Evolutionary conservation across 768 basidiomycete genomes (phyloP), one percentile per base, ranked within the genome.

Genomic region (Chalciporus sphaerocephalus): DNA sequence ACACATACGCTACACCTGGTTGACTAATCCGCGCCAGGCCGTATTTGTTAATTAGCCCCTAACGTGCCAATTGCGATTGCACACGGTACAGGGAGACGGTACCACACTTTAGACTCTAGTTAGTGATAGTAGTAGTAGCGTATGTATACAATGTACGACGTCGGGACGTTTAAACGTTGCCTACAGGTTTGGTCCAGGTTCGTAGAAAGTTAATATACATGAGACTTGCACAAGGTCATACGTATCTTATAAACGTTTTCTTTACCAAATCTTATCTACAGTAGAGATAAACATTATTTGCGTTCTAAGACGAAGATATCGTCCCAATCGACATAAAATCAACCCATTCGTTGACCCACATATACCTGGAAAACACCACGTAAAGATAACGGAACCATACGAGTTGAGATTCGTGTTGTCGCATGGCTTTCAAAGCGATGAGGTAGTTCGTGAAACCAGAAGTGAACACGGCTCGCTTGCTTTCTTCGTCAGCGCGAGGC

Each of bases 341-440:
- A 2, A 73, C 70, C 79, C 89, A 90, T 52, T 88, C 84, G 51
- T 93, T 93, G 21, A 88, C 79, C 92, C 93, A 95, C 89, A 95
- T 87, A 59, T 93, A 92, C 46, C 85, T 75, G 15, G 89, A 92
- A 59, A 85, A 88, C 17, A 67, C 52, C 30, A 94, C 72, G 59
- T 92, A 88, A 45, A 93, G 67, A 79, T 86, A 91, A 33, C 93
- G 78, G 70, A 92, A 95, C 92, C 92, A 94, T 34, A 81, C 79
- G 47, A 91, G 67, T 70, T 96, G 93, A 48, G 81, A 82, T 43
- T 67, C 50, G 54, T 96, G 93, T 46, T 74, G 67, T 49, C 67
- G 64, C 83, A 93, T 92, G 6, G 92, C 91, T 21, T 66, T 57
- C 11, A 87, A 58, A 3, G 85, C 79, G 18, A 60, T 70, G 41